Evolutionary conservation across 371 early-diverging fungal genomes (phyloP).

Genomic region (Actinomortierella wolfii): DNA sequence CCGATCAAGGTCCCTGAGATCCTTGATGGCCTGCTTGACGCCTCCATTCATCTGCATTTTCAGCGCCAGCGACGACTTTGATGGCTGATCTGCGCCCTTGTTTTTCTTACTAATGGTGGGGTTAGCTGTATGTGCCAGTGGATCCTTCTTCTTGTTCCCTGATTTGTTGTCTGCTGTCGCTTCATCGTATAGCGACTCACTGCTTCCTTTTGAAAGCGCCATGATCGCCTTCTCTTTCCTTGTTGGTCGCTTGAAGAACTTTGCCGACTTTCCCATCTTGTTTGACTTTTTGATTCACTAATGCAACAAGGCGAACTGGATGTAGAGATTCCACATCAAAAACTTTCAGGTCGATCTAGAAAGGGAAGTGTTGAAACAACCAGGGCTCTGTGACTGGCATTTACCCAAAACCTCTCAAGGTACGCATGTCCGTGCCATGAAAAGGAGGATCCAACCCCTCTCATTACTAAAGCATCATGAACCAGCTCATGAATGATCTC

Average conservation of each 20-base stretch:
- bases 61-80: constrained; percentile 39
- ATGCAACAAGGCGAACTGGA: no score
- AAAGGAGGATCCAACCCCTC: no score
- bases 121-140: constrained; percentile 38
- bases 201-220: constrained; percentile 34
- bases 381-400: no score
- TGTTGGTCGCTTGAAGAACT: constrained; percentile 63
- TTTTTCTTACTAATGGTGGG: constrained; percentile 33
- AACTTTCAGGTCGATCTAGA: no score
- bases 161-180: not conserved
- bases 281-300: no score
- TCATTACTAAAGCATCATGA: no score
- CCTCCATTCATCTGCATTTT: constrained; percentile 43
- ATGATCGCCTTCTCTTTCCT: constrained; percentile 61
- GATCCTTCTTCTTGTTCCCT: constrained; percentile 19
- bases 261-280: constrained; percentile 68
- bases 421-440: no score
- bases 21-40: constrained; percentile 38
- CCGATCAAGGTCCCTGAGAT: constrained; percentile 16
- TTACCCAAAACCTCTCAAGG: no score
- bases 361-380: no score
- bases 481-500: no score
- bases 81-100: constrained; percentile 16
- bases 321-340: no score
- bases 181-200: constrained; percentile 28